phyloP scores from a whole-genome alignment of 139 green algal genomes.

The Nannochloris sp. region DNA sequence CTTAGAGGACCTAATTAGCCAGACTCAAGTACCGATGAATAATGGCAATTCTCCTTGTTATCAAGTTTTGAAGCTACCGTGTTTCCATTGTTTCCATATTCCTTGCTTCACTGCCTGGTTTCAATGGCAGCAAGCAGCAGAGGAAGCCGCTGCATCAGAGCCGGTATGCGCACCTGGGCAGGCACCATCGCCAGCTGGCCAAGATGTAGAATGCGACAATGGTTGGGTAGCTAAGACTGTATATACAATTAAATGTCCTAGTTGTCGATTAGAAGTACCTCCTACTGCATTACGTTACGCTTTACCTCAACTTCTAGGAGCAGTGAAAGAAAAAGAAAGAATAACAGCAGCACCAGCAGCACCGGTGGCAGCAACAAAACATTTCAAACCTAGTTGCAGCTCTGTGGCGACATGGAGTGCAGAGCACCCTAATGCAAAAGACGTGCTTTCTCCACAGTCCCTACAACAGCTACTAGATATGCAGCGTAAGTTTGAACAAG shows the following conservation, averaged over 20 bases:
- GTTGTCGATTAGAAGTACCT: neutral
- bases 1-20: slow-evolving; percentile 1
- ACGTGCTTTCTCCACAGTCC: neutral
- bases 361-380: no score
- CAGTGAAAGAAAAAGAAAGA: neutral
- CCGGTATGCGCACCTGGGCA: no score
- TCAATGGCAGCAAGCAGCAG: slow-evolving; percentile 19
- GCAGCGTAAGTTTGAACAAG: neutral
- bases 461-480: neutral
- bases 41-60: no score
- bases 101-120: slow-evolving; percentile 23
- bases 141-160: neutral
- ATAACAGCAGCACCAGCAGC: no score
- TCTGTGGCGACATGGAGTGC: neutral
- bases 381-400: no score
- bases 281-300: neutral
- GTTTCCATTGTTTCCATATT: slow-evolving; percentile 24
- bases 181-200: no score
- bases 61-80: slow-evolving; percentile 2
- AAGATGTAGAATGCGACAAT: no score
- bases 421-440: neutral
- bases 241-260: neutral
- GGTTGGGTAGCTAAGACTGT: no score
- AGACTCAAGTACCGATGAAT: no score
- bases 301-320: neutral